Conservation (phyloP, 2,329 filamentous ascomycete species). For the Colletotrichum gigasporum region DNA sequence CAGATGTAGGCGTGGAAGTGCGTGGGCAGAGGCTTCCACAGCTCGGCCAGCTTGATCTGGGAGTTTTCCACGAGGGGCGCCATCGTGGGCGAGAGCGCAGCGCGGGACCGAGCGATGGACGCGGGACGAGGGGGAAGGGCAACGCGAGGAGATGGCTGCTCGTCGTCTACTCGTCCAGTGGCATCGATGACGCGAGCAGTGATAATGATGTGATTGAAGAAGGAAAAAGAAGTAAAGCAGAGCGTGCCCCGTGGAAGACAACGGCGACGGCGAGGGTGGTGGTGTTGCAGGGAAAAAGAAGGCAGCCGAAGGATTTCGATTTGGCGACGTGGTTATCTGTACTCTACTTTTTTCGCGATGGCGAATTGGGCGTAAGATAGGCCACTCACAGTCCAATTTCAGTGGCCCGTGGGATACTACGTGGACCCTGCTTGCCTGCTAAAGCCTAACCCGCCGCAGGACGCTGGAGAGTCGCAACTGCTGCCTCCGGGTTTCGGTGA, state of each 20-base stretch:
- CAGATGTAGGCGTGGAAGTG: conserved; percentile 89
- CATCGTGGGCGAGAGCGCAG: conserved; percentile 53
- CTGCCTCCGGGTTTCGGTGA: not conserved
- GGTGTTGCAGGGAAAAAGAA: not conserved
- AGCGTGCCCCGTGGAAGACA: not conserved
- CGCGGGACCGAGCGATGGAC: not conserved
- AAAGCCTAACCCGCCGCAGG: no score
- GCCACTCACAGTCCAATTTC: conserved; percentile 3
- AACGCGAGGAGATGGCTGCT: not conserved
- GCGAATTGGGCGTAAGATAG: conserved; percentile 26
- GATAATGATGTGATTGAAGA: not conserved
- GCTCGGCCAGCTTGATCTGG: conserved; percentile 87
- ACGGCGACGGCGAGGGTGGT: not conserved
- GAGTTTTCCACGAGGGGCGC: conserved; percentile 88
- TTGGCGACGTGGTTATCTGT: conserved; percentile 22
- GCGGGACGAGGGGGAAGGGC: not conserved
- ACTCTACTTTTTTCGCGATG: conserved; percentile 28
- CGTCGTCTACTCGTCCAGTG: not conserved
- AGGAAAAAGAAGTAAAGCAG: not conserved
- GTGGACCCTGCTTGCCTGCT: not conserved
- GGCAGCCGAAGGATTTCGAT: conserved; percentile 7
- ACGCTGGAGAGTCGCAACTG: no score
- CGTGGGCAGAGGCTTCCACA: conserved; percentile 86
- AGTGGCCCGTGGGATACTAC: conserved; percentile 8
- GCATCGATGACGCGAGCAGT: not conserved